Conservation (phyloP, 108 stramenopile species). For the Fragilaria crotonensis region DNA sequence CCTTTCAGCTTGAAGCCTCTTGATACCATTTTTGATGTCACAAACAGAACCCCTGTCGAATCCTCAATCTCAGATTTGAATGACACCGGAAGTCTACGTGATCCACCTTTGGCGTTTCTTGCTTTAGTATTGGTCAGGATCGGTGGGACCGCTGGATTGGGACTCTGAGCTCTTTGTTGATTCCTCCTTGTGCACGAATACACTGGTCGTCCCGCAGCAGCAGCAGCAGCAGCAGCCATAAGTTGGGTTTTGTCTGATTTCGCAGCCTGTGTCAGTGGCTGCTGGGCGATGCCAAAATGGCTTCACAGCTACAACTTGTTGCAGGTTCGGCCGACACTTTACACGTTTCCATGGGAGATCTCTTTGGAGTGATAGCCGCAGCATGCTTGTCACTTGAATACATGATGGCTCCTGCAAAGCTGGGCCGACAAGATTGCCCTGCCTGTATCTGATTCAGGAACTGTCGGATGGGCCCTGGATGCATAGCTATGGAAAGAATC, state of each 20-base stretch:
- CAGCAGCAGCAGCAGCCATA: conserved; percentile 36
- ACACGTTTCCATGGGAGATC: conserved; percentile 40
- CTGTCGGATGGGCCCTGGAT: not conserved
- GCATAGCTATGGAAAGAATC: conserved; percentile 27
- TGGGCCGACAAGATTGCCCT: conserved; percentile 77
- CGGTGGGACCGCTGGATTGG: conserved; percentile 24
- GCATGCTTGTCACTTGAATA: conserved; percentile 56
- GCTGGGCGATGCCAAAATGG: conserved; percentile 67
- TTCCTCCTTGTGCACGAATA: conserved; percentile 6
- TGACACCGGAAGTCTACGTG: no score
- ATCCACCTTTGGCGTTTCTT: conserved; percentile 17
- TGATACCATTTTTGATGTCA: no score
- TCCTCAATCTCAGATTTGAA: no score
- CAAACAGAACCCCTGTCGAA: no score
- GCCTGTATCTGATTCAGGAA: conserved; percentile 19
- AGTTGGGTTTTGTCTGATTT: no score
- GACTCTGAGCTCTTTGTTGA: conserved; percentile 27
- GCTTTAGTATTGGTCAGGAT: conserved; percentile 26
- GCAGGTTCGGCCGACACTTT: conserved; percentile 35
- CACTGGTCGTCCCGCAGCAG: no score
- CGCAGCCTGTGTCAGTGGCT: conserved; percentile 39
- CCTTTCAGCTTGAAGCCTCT: no score
- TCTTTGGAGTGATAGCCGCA: conserved; percentile 54
- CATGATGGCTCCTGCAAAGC: conserved; percentile 37
- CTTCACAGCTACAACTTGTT: conserved; percentile 31